Conservation (phyloP, 1,139 yeast species). For the Debaryomycetaceae sp. region DNA sequence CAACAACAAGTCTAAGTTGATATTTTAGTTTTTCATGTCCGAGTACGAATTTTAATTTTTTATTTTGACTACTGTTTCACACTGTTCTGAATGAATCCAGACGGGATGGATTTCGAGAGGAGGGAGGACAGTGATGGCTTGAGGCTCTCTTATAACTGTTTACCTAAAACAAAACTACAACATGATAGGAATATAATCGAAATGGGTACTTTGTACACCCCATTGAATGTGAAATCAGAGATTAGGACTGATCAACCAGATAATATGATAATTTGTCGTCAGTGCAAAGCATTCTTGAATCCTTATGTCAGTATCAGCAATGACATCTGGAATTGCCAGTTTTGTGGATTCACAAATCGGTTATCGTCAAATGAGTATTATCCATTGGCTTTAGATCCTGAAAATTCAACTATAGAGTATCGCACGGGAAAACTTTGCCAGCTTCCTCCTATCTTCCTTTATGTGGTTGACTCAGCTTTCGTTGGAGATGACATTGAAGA, state of each 20-base stretch:
- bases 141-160: slow-evolving; percentile 84
- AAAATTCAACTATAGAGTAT: slow-evolving; percentile 59
- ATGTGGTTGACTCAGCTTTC: slow-evolving; percentile 66
- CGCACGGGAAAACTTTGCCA: slow-evolving; percentile 41
- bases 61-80: not conserved
- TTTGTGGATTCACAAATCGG: slow-evolving; percentile 56
- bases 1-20: not conserved
- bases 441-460: slow-evolving; percentile 53
- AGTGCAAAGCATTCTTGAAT: slow-evolving; percentile 58
- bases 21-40: not conserved
- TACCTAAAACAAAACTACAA: slow-evolving; percentile 61
- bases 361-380: slow-evolving; percentile 20
- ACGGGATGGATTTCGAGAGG: slow-evolving; percentile 64
- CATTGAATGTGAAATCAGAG: slow-evolving; percentile 51
- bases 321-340: slow-evolving; percentile 61
- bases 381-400: slow-evolving; percentile 37
- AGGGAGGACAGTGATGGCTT: slow-evolving; percentile 88
- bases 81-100: no score
- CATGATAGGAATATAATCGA: slow-evolving; percentile 60
- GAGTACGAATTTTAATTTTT: not conserved
- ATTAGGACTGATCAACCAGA: slow-evolving; percentile 39
- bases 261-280: slow-evolving; percentile 43
- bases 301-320: slow-evolving; percentile 46
- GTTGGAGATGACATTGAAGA: slow-evolving; percentile 40
- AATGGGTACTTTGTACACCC: slow-evolving; percentile 63